These are phyloP conservation scores for Solanum habrochaites DNA, from an alignment of 257 asterid species.

Conservation along the genomic window DNA sequence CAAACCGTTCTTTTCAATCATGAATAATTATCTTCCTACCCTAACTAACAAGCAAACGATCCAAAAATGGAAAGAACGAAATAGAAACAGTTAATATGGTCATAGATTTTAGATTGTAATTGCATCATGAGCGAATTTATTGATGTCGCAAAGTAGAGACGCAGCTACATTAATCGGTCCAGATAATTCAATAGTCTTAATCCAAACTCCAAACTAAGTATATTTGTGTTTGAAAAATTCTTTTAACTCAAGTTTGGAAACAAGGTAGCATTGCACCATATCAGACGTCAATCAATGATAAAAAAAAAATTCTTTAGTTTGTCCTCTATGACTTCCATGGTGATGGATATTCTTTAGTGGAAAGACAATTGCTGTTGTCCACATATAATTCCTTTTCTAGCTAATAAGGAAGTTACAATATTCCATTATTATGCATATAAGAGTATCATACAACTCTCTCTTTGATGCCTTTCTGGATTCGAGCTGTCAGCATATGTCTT, in stretches of 20 bases:
- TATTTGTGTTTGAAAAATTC: not conserved
- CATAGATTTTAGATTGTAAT: too few relatives aligned
- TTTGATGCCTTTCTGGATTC: not conserved
- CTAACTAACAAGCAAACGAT: not conserved
- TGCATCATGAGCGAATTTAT: too few relatives aligned
- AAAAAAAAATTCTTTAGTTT: not conserved
- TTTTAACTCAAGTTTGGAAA: not conserved
- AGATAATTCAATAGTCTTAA: not conserved
- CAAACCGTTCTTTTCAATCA: not conserved
- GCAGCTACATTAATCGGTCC: not conserved
- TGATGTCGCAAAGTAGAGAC: too few relatives aligned
- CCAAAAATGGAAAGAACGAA: not conserved
- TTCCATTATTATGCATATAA: not conserved
- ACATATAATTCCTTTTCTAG: not conserved
- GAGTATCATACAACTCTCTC: not conserved
- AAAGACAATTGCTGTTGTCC: not conserved
- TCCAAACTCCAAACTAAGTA: not conserved
- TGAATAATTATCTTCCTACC: not conserved
- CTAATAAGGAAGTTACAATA: not conserved
- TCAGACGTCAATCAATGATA: not conserved
- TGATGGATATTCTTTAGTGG: not conserved
- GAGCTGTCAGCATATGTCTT: not conserved
- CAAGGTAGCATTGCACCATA: not conserved
- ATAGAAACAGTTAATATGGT: too few relatives aligned
- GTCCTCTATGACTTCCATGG: not conserved